A percentile compares a stretch with the other conserved stretches of the same genome.
Evolutionary conservation across 768 basidiomycete species (phyloP).

Genomic region (Psilocybe cubensis): DNA sequence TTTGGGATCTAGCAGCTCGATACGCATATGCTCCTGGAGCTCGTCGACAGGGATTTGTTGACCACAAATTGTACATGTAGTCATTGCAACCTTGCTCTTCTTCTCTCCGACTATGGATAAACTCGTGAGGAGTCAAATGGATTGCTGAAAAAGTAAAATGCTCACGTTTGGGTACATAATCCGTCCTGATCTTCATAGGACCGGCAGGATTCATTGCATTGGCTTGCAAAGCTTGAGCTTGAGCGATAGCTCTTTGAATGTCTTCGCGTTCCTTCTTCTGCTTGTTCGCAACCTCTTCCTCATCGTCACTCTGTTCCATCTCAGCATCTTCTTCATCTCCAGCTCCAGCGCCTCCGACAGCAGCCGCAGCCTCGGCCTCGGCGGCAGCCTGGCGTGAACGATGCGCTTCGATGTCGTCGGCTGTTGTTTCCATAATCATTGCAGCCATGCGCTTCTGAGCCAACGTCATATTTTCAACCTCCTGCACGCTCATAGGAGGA

Average conservation of each 20-base stretch:
- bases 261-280: conserved; percentile 76
- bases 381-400: conserved; percentile 83
- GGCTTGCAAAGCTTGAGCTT: conserved; percentile 81
- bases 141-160: neutral
- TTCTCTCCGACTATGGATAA: conserved; percentile 62
- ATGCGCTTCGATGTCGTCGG: conserved; percentile 83
- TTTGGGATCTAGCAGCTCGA: conserved; percentile 94
- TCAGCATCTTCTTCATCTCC: conserved; percentile 60
- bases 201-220: conserved; percentile 73
- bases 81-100: conserved; percentile 69
- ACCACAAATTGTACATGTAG: conserved; percentile 92
- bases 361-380: conserved; percentile 82
- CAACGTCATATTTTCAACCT: conserved; percentile 95
- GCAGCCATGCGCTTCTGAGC: conserved; percentile 98
- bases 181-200: conserved; percentile 93
- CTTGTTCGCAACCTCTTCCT: conserved; percentile 64
- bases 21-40: conserved; percentile 96
- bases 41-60: conserved; percentile 97
- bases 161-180: conserved; percentile 93
- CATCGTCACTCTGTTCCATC: conserved; percentile 90
- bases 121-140: conserved; percentile 5
- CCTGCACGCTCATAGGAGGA: conserved; percentile 94
- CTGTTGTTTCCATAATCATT: conserved; percentile 97
- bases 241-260: conserved; percentile 68
- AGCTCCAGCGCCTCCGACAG: conserved; percentile 67